These are phyloP conservation scores for Candida nitratophila DNA, from an alignment of 805 yeast genomes.

Conservation along the genomic window DNA sequence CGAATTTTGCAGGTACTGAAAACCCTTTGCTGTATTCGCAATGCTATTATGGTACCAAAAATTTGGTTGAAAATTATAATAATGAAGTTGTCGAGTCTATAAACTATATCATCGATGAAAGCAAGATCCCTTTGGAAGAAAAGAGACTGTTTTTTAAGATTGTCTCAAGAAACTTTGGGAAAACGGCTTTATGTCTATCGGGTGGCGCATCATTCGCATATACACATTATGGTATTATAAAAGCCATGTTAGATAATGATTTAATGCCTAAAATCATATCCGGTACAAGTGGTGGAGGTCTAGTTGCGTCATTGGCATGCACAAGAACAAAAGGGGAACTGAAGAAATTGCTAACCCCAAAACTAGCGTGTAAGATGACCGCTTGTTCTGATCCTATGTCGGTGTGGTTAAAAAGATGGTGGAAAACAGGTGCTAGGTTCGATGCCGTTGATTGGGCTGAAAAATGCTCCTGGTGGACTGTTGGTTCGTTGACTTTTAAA, in stretches of 20 bases:
- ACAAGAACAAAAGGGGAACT: conserved; percentile 67
- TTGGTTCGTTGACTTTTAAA: conserved; percentile 63
- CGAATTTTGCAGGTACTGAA: conserved; percentile 75
- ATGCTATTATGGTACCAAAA: conserved; percentile 69
- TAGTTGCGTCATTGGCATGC: conserved; percentile 66
- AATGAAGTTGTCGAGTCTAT: conserved; percentile 43
- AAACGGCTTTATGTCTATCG: conserved; percentile 61
- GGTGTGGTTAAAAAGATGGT: conserved; percentile 57
- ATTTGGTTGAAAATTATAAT: conserved; percentile 48
- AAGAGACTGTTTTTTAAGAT: conserved; percentile 50
- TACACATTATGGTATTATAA: conserved; percentile 70
- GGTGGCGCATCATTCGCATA: conserved; percentile 81
- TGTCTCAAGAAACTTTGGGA: conserved; percentile 60
- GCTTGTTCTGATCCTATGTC: conserved; percentile 62
- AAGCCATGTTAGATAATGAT: conserved; percentile 62
- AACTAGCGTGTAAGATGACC: conserved; percentile 54
- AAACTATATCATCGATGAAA: conserved; percentile 33
- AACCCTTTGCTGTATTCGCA: conserved; percentile 66
- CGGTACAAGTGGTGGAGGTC: conserved; percentile 80
- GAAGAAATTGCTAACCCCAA: conserved; percentile 45
- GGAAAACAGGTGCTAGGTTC: conserved; percentile 72
- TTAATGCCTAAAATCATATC: conserved; percentile 60
- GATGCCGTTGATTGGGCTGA: conserved; percentile 72
- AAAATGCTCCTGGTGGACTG: conserved; percentile 61
- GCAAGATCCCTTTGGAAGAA: conserved; percentile 27